Percentiles rank a stretch among this genome's conserved stretches.
phyloP scores from a whole-genome alignment of 371 early-diverging fungal genomes.

The Zychaea mexicana region DNA sequence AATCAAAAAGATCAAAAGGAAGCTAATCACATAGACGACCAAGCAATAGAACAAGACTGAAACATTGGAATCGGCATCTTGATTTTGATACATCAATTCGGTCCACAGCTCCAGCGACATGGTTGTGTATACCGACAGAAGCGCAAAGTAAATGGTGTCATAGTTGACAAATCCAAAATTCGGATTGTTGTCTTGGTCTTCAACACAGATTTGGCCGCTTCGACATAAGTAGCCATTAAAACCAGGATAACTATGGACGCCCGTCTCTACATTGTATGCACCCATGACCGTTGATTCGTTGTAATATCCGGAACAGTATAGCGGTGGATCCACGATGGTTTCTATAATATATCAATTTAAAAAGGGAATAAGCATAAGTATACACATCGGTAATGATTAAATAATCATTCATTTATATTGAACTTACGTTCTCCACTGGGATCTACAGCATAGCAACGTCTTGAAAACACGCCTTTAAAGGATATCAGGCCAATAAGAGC shows the following conservation, averaged over 20 bases:
- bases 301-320: conserved; percentile 59
- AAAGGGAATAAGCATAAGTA: background rate
- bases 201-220: conserved; percentile 52
- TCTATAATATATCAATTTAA: conserved; percentile 23
- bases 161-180: conserved; percentile 47
- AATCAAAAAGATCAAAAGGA: conserved; percentile 55
- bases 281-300: conserved; percentile 45
- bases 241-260: conserved; percentile 36
- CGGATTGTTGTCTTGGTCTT: conserved; percentile 47
- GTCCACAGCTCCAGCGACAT: conserved; percentile 64
- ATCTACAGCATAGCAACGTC: conserved; percentile 45
- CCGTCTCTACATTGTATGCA: conserved; percentile 38
- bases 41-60: conserved; percentile 56
- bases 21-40: conserved; percentile 56
- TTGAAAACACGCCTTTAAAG: conserved; percentile 55
- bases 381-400: background rate
- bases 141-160: conserved; percentile 54
- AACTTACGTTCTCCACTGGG: conserved; percentile 33
- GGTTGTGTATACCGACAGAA: conserved; percentile 54
- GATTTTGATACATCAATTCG: conserved; percentile 55
- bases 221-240: conserved; percentile 39
- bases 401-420: background rate
- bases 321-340: conserved; percentile 43
- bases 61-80: conserved; percentile 51
- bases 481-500: conserved; percentile 58